Conservation (phyloP, 1,139 yeast species). For the Yamadazyma friedrichii region DNA sequence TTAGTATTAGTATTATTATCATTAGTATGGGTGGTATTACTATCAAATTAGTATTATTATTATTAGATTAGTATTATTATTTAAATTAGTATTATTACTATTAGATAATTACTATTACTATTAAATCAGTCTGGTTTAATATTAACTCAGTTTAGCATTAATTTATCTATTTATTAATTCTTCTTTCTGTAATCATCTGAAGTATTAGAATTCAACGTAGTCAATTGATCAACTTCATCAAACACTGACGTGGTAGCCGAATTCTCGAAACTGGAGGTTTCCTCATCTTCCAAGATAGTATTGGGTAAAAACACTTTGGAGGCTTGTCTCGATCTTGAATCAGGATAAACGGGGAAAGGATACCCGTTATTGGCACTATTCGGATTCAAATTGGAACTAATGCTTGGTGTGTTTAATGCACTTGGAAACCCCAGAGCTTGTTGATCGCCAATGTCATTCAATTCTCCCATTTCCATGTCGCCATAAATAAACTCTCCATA, state of each 20-base stretch:
- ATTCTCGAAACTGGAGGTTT: slow-evolving; percentile 32
- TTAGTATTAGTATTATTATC: not conserved
- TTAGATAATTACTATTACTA: too few species aligned
- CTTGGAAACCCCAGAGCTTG: not conserved
- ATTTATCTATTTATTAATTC: slow-evolving; percentile 3
- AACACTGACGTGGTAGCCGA: slow-evolving; percentile 44
- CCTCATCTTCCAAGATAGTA: slow-evolving; percentile 24
- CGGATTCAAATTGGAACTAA: not conserved
- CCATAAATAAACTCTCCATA: slow-evolving; percentile 15
- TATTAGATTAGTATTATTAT: too few species aligned
- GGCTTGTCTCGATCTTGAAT: slow-evolving; percentile 35
- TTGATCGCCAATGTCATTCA: slow-evolving; percentile 6
- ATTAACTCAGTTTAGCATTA: not conserved
- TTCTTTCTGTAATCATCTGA: slow-evolving; percentile 15
- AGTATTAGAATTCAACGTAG: slow-evolving; percentile 15
- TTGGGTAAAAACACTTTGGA: slow-evolving; percentile 23
- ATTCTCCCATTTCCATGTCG: slow-evolving; percentile 7
- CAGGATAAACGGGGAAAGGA: slow-evolving; percentile 21
- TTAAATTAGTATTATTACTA: too few species aligned
- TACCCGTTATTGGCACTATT: not conserved
- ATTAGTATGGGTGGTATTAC: too few species aligned
- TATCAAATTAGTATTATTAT: too few species aligned
- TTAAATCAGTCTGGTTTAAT: not conserved
- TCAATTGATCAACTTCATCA: slow-evolving; percentile 23
- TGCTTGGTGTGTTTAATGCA: not conserved